phyloP scores from a whole-genome alignment of 805 yeast genomes.

The Pichia cephalocereana region DNA sequence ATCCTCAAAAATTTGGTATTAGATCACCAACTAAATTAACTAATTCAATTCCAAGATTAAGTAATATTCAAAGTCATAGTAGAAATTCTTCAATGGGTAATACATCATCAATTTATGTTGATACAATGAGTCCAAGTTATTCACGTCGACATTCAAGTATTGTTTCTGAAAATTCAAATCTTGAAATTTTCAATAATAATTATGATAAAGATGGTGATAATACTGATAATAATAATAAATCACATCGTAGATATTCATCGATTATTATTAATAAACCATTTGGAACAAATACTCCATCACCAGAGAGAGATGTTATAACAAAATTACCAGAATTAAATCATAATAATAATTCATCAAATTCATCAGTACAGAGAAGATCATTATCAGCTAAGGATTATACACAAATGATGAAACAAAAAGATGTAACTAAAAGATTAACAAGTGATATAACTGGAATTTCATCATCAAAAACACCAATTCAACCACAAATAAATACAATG shows the following conservation, averaged over 20 bases:
- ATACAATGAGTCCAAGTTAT: conserved; percentile 7
- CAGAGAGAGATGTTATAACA: not conserved
- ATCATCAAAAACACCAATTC: not conserved
- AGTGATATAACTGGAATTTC: conserved; percentile 18
- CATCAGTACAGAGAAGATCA: conserved; percentile 35
- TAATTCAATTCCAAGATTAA: not conserved
- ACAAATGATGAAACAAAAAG: conserved; percentile 7
- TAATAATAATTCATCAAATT: not conserved
- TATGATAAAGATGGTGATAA: not conserved
- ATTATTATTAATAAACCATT: not conserved
- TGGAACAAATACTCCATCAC: not conserved
- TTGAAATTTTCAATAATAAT: not conserved
- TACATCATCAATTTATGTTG: conserved; percentile 35
- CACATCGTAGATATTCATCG: conserved; percentile 8
- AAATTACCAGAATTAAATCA: not conserved
- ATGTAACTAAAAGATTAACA: conserved; percentile 31
- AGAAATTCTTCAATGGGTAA: conserved; percentile 22
- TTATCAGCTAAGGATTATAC: conserved; percentile 39
- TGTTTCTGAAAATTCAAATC: conserved; percentile 1
- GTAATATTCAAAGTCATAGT: conserved; percentile 11
- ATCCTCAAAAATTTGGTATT: conserved; percentile 18
- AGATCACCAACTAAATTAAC: conserved; percentile 10
- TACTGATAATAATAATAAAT: conserved; percentile 1
- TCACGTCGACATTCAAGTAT: conserved; percentile 4
- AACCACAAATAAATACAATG: not conserved